Evolutionary conservation across 345 rosid genomes (phyloP).

Genomic region (Eucalyptus cloeziana): DNA sequence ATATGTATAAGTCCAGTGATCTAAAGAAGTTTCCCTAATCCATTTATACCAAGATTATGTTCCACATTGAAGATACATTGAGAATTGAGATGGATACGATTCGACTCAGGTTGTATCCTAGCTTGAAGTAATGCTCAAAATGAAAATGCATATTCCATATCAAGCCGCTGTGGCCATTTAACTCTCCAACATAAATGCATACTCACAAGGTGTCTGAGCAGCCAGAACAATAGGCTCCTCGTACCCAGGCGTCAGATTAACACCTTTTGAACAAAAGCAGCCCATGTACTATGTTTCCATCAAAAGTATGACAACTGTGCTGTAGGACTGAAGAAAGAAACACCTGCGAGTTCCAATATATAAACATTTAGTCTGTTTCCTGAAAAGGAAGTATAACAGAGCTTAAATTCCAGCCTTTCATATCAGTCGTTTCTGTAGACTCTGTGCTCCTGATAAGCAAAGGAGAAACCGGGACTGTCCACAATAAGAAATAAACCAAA

Average conservation of each 20-base stretch:
- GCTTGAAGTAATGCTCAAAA: not conserved
- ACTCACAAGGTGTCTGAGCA: constrained; percentile 70
- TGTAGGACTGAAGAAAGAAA: not conserved
- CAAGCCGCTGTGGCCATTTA: not conserved
- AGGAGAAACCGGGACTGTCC: not conserved
- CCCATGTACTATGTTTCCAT: constrained; percentile 24
- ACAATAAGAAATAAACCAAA: not conserved
- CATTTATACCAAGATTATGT: not conserved
- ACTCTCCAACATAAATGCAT: not conserved
- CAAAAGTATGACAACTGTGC: constrained; percentile 5
- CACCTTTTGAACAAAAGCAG: constrained; percentile 25
- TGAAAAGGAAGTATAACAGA: not conserved
- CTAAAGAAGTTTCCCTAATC: not conserved
- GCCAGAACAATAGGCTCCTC: constrained; percentile 68
- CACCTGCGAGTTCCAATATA: not conserved
- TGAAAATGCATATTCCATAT: not conserved
- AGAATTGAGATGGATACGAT: not conserved
- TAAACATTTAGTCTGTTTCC: not conserved
- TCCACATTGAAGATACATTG: not conserved
- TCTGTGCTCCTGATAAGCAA: not conserved
- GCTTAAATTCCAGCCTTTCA: not conserved
- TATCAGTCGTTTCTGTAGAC: not conserved
- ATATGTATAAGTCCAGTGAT: not conserved
- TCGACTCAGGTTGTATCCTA: not conserved
- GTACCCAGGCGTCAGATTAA: constrained; percentile 27